Conservation (phyloP, 208 protist species). For the Acanthamoeba triangularis region DNA sequence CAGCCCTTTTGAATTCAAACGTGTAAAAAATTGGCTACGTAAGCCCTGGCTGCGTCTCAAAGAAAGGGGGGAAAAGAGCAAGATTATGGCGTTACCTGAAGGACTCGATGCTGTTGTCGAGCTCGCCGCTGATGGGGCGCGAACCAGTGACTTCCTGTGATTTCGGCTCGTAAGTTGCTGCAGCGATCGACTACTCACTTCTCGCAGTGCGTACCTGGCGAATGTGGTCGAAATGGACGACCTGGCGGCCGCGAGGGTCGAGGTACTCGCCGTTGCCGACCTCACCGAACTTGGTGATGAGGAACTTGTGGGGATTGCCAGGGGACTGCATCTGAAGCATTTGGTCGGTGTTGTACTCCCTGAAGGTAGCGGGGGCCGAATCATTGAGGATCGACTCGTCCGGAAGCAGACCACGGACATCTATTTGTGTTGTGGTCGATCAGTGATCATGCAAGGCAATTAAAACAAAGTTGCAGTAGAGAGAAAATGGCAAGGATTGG, state of each 20-base stretch:
- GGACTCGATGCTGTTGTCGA: constrained; percentile 77
- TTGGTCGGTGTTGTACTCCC: constrained; percentile 87
- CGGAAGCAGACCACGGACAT: constrained; percentile 82
- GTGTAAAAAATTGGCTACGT: background rate
- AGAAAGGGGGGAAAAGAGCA: background rate
- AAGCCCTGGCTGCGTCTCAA: background rate
- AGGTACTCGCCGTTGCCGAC: constrained; percentile 83
- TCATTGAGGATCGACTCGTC: constrained; percentile 85
- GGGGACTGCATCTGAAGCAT: constrained; percentile 78
- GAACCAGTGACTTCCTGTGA: constrained; percentile 80
- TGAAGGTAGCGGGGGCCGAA: constrained; percentile 82
- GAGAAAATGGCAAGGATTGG: background rate
- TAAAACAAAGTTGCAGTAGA: background rate
- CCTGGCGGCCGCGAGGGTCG: constrained; percentile 75
- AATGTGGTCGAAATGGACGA: constrained; percentile 86
- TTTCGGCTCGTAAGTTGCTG: background rate
- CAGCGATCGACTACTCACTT: background rate
- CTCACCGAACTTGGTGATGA: constrained; percentile 85
- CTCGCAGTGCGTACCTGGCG: constrained; percentile 79
- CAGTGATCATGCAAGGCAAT: background rate
- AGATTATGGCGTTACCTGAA: constrained; percentile 34
- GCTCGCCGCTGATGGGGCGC: constrained; percentile 78
- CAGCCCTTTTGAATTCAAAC: constrained; percentile 38
- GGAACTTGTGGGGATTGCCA: constrained; percentile 51
- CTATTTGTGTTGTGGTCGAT: background rate